These are phyloP conservation scores for Rhizomucor miehei DNA, from an alignment of 371 early-diverging fungal species.

Conservation along the genomic window DNA sequence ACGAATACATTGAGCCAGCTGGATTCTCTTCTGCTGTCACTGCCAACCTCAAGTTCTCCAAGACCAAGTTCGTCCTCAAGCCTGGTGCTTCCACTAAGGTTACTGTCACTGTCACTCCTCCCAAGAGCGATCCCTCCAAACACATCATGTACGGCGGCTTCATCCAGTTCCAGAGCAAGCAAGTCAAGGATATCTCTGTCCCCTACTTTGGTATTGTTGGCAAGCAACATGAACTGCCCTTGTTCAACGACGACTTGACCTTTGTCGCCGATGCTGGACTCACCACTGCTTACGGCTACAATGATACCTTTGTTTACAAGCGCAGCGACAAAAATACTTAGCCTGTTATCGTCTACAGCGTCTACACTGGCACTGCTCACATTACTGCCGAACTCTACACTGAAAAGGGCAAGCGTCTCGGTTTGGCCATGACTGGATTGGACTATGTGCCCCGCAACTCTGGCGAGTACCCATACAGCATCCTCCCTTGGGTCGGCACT, in stretches of 20 bases:
- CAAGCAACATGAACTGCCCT: constrained; percentile 29
- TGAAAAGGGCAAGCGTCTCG: constrained; percentile 13
- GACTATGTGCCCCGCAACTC: constrained; percentile 16
- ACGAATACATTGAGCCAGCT: constrained; percentile 14
- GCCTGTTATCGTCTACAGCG: constrained; percentile 13
- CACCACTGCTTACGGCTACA: constrained; percentile 2
- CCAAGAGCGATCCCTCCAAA: constrained; percentile 21
- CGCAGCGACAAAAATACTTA: constrained; percentile 9
- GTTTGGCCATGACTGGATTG: constrained; percentile 11
- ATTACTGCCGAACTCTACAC: constrained; percentile 8
- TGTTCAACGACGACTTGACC: constrained; percentile 10
- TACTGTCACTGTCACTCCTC: constrained; percentile 35
- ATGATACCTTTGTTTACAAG: constrained; percentile 13
- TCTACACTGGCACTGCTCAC: constrained; percentile 5
- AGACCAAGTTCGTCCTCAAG: constrained; percentile 21
- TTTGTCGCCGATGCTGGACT: constrained; percentile 5
- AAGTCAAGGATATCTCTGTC: constrained; percentile 16
- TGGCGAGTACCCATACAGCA: constrained; percentile 1
- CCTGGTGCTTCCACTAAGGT: constrained; percentile 37
- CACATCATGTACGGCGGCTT: constrained; percentile 33
- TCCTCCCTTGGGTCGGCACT: constrained; percentile 16
- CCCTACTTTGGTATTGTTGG: constrained; percentile 59
- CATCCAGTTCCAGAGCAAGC: constrained; percentile 19
- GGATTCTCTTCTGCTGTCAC: constrained; percentile 8
- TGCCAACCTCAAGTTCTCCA: constrained; percentile 27